A percentile compares a stretch with the other conserved stretches of the same genome.
Evolutionary conservation across 2,329 filamentous ascomycete genomes (phyloP).

Genomic region (Dothidotthia symphoricarpi): DNA sequence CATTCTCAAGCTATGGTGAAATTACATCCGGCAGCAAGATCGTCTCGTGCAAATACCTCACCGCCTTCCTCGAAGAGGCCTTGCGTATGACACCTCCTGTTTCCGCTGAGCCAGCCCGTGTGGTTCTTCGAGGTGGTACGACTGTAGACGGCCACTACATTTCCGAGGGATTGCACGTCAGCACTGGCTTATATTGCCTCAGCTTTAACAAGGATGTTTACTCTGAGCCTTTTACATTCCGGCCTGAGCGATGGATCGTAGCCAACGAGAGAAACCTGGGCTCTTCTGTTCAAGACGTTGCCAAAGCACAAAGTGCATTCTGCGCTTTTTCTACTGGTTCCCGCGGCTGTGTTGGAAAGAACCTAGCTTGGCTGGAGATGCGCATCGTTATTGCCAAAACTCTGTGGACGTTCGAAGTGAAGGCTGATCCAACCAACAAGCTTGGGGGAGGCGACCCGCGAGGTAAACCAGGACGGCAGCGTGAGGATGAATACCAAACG

Average conservation of each 20-base stretch:
- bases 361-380: conserved; percentile 28
- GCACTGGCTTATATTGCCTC: conserved; percentile 19
- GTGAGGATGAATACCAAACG: conserved; percentile 25
- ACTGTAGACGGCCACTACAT: conserved; percentile 19
- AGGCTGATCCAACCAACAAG: conserved; percentile 16
- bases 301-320: conserved; percentile 14
- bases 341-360: conserved; percentile 33
- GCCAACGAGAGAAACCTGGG: conserved; percentile 10
- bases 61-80: conserved; percentile 22
- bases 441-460: conserved; percentile 23
- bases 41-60: conserved; percentile 21
- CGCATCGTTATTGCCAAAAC: conserved; percentile 22
- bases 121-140: conserved; percentile 22
- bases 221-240: conserved; percentile 23
- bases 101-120: conserved; percentile 18
- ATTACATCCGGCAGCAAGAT: conserved; percentile 19
- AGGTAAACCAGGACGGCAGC: conserved; percentile 17
- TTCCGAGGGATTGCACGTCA: conserved; percentile 16
- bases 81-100: conserved; percentile 24
- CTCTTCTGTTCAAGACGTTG: conserved; percentile 14
- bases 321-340: conserved; percentile 29
- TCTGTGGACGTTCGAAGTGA: conserved; percentile 31
- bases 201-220: conserved; percentile 18
- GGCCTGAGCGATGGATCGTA: conserved; percentile 29
- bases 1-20: conserved; percentile 18